Percentiles rank a stretch among this genome's conserved stretches.
These are phyloP conservation scores for Geotrichum europaeum DNA, from an alignment of 1,139 yeast genomes.

Conservation along the genomic window DNA sequence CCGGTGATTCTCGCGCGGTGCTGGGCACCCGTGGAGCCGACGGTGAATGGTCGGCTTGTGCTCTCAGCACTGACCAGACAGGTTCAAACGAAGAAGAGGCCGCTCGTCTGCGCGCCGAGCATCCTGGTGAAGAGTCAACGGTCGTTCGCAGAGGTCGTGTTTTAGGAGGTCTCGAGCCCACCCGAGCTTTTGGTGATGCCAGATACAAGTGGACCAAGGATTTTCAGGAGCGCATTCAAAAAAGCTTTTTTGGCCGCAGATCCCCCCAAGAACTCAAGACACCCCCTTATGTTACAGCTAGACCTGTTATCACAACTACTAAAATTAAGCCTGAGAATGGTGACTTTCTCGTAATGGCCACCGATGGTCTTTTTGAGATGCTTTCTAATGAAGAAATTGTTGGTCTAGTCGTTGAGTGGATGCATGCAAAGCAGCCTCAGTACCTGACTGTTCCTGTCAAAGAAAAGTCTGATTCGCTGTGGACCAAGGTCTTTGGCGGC, in stretches of 20 bases:
- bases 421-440: slow-evolving; percentile 65
- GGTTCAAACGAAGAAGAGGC: slow-evolving; percentile 89
- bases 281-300: slow-evolving; percentile 97
- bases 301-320: slow-evolving; percentile 84
- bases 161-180: slow-evolving; percentile 90
- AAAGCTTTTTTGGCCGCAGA: slow-evolving; percentile 76
- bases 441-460: slow-evolving; percentile 30
- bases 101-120: slow-evolving; percentile 74
- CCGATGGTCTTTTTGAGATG: slow-evolving; percentile 91
- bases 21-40: slow-evolving; percentile 58
- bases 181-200: slow-evolving; percentile 96
- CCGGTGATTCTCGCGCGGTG: slow-evolving; percentile 94
- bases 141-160: slow-evolving; percentile 77
- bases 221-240: slow-evolving; percentile 66
- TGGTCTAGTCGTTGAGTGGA: slow-evolving; percentile 95
- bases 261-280: slow-evolving; percentile 73
- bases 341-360: slow-evolving; percentile 85
- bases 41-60: slow-evolving; percentile 81
- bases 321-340: slow-evolving; percentile 64
- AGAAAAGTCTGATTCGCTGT: slow-evolving; percentile 3
- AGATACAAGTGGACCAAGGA: slow-evolving; percentile 77
- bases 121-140: slow-evolving; percentile 83
- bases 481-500: slow-evolving; percentile 15
- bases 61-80: slow-evolving; percentile 86
- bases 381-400: slow-evolving; percentile 88